Percentiles rank a stretch among this genome's conserved stretches.
phyloP scores from a whole-genome alignment of 805 yeast genomes.

The Cyberlindnera misumaiensis region DNA sequence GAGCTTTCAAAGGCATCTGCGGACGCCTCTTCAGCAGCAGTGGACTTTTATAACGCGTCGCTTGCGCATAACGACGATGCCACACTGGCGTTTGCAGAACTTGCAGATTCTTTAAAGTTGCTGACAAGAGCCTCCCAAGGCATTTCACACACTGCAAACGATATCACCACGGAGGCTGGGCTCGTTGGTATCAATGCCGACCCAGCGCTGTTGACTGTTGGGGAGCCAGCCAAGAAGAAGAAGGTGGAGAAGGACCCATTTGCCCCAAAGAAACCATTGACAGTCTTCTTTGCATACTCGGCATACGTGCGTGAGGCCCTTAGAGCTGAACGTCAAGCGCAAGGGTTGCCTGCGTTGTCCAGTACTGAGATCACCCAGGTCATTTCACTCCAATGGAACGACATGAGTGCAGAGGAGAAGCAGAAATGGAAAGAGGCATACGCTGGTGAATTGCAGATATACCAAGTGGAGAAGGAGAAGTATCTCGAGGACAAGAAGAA shows the following conservation, averaged over 20 bases:
- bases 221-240: slow-evolving; percentile 28
- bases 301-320: slow-evolving; percentile 66
- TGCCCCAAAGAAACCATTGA: slow-evolving; percentile 93
- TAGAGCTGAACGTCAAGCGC: slow-evolving; percentile 56
- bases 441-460: slow-evolving; percentile 35
- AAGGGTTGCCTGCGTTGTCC: slow-evolving; percentile 55
- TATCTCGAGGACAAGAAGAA: slow-evolving; percentile 41
- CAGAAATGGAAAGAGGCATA: slow-evolving; percentile 61
- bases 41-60: slow-evolving; percentile 60
- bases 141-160: slow-evolving; percentile 22
- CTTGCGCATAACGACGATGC: slow-evolving; percentile 41
- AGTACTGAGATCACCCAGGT: slow-evolving; percentile 75
- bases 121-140: slow-evolving; percentile 31
- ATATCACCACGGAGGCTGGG: slow-evolving; percentile 6
- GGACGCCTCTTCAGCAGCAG: slow-evolving; percentile 75
- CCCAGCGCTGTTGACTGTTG: slow-evolving; percentile 10
- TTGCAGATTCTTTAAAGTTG: slow-evolving; percentile 35
- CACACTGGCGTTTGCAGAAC: slow-evolving; percentile 37
- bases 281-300: slow-evolving; percentile 76
- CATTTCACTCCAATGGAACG: slow-evolving; percentile 76
- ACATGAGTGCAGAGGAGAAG: slow-evolving; percentile 61
- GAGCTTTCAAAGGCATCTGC: slow-evolving; percentile 83
- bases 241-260: slow-evolving; percentile 72
- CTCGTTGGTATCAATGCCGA: slow-evolving; percentile 3
- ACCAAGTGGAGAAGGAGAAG: slow-evolving; percentile 38